phyloP scores from a whole-genome alignment of 345 rosid genomes.

The Aethionema arabicum region DNA sequence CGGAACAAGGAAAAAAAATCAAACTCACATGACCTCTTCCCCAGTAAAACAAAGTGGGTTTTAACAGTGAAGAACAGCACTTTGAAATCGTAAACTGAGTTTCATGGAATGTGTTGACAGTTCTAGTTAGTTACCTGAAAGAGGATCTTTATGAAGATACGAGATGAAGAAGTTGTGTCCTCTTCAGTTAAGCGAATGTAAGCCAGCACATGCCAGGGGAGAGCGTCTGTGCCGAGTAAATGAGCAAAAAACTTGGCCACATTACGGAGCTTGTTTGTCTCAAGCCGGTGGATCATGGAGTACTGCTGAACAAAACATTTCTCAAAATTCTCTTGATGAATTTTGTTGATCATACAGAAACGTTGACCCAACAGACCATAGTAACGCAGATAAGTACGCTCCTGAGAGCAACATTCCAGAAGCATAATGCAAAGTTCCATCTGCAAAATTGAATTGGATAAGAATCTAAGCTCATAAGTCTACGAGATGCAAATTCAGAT shows the following conservation, averaged over 20 bases:
- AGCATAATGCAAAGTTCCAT: constrained; percentile 96
- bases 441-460: constrained; percentile 45
- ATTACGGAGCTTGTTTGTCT: constrained; percentile 83
- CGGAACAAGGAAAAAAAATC: constrained; percentile 5
- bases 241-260: constrained; percentile 97
- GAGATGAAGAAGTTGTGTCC: constrained; percentile 90
- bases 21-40: constrained; percentile 10
- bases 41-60: not conserved
- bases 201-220: constrained; percentile 94
- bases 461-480: constrained; percentile 13
- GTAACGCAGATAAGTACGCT: constrained; percentile 90
- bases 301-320: constrained; percentile 89
- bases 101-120: not conserved
- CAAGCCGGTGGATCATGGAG: constrained; percentile 93
- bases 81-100: constrained; percentile 17
- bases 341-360: constrained; percentile 92
- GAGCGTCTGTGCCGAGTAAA: constrained; percentile 85
- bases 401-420: constrained; percentile 92
- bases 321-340: constrained; percentile 87
- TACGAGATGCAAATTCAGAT: too few species aligned
- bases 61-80: constrained; percentile 1
- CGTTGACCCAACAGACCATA: constrained; percentile 91
- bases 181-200: constrained; percentile 85
- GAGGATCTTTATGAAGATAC: constrained; percentile 93
- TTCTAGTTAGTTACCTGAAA: constrained; percentile 70